Evolutionary conservation across 176 grass and related monocot genomes (phyloP).

Genomic region (Zea luxurians): DNA sequence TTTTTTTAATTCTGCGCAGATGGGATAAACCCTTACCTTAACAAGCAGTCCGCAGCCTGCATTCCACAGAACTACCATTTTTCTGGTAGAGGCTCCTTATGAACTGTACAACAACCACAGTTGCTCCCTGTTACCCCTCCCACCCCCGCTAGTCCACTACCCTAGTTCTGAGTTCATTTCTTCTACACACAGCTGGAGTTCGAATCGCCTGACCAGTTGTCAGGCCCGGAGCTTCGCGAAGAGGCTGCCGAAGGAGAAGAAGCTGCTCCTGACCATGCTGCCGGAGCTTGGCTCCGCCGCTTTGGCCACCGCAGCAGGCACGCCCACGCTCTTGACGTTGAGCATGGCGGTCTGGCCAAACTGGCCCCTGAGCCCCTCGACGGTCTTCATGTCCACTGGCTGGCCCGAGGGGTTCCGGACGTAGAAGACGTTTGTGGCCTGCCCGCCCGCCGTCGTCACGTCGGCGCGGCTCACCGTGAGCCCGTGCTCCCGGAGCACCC

Average conservation of each 20-base stretch:
- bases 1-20: background rate
- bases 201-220: background rate
- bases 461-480: conserved; percentile 67
- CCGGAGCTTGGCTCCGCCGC: conserved; percentile 16
- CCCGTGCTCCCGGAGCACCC: conserved; percentile 73
- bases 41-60: conserved; percentile 34
- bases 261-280: conserved; percentile 43
- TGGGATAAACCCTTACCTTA: conserved; percentile 5
- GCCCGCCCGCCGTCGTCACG: conserved; percentile 62
- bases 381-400: conserved; percentile 69
- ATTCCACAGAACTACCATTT: conserved; percentile 35
- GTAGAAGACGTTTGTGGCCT: conserved; percentile 77
- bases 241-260: conserved; percentile 89
- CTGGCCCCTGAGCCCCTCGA: conserved; percentile 74
- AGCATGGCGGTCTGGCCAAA: conserved; percentile 87
- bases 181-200: background rate
- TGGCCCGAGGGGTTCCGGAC: conserved; percentile 66
- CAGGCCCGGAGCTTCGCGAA: conserved; percentile 64
- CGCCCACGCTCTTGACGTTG: conserved; percentile 71
- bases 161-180: conserved; percentile 4
- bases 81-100: conserved; percentile 31
- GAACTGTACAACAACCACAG: conserved; percentile 17
- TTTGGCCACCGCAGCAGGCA: conserved; percentile 42
- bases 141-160: background rate
- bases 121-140: background rate